These are phyloP conservation scores for Saururus chinensis DNA, from an alignment of 164 flowering plant genomes.

Conservation along the genomic window DNA sequence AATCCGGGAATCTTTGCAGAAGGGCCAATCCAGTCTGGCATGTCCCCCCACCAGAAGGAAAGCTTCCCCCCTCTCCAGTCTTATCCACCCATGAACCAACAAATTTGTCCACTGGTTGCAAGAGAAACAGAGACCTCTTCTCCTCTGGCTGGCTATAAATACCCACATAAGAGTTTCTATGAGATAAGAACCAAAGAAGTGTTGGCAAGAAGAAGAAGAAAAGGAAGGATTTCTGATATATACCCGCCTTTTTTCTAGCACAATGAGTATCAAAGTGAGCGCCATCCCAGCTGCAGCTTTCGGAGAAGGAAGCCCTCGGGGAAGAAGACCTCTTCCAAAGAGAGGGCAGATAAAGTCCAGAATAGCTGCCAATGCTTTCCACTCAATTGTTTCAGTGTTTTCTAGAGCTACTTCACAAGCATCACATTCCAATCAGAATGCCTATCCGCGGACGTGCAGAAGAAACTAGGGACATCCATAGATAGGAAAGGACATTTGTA, in stretches of 20 bases:
- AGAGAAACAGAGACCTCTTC: too few relatives aligned
- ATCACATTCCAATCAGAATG: constrained; percentile 2
- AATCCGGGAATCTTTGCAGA: too few relatives aligned
- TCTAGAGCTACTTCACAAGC: constrained; percentile 23
- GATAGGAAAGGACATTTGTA: too few relatives aligned
- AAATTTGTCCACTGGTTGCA: too few relatives aligned
- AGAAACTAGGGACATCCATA: background rate
- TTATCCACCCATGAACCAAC: too few relatives aligned
- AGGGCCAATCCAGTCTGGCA: too few relatives aligned
- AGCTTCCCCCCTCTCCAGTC: too few relatives aligned
- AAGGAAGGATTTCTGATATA: background rate
- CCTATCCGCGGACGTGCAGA: constrained; percentile 7
- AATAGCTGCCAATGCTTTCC: constrained; percentile 42
- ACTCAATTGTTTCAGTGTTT: constrained; percentile 29
- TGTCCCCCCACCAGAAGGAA: too few relatives aligned
- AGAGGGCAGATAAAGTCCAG: constrained; percentile 52
- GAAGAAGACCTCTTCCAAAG: constrained; percentile 29
- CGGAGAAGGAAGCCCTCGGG: constrained; percentile 4
- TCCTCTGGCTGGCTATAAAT: too few relatives aligned
- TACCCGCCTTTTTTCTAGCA: background rate
- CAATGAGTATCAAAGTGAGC: constrained; percentile 28
- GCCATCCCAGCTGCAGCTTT: constrained; percentile 13
- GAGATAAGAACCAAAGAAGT: too few relatives aligned
- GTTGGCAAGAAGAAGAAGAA: background rate
- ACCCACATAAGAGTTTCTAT: too few relatives aligned